Base-by-base conservation (phyloP, 805 yeast genomes). In the Candida sphagnicola region DNA sequence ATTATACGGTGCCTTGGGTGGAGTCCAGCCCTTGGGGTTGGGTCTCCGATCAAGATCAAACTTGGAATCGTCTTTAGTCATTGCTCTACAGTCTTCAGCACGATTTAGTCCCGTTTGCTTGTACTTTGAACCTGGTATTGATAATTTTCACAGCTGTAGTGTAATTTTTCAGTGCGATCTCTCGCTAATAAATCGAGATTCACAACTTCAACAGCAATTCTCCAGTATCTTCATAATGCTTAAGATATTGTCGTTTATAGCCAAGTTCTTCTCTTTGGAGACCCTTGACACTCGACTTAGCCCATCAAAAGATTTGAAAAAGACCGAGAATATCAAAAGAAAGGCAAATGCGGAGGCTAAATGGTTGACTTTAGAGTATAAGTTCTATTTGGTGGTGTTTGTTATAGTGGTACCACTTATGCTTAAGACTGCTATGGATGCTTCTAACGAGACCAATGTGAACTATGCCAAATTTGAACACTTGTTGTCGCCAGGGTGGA, bases 1-100 rank as follows among this genome's bases (percentile, higher is more conserved):
- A 50, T 86, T 86, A 56, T 85, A 87, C 1, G 93, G 93, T 1
- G 90, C 91, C 45, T 72, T 77, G 8, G 95, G 95, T 1, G 80
- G 85, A 0, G 74, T 73, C 93, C 93, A 84, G 0, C 88, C 89
- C 5, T 75, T 74, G 2, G 93, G 90, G 49, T 84, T 80, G 3
- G 90, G 83, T 40, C 86, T 65, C 63, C 89, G 71, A 32, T 78
- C 76, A 33, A 74, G 44, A 15, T 71, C 43, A 24, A 38, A 41
- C 14, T 33, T 35, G 2, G 23, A 13, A 21, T 38, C 34, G n/a
- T 28, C 29, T 17, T 37, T 37, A 19, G 35, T 13, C 35, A 33
- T 33, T 12, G 5, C 14, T 8, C 25, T 21, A 8, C 25, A 11
- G 25, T 21, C 11, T 21, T 21, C 10, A 8, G 8, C 11, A 11